These are phyloP conservation scores for Hyaloscypha variabilis DNA, from an alignment of 495 filamentous ascomycete species.

Conservation along the genomic window DNA sequence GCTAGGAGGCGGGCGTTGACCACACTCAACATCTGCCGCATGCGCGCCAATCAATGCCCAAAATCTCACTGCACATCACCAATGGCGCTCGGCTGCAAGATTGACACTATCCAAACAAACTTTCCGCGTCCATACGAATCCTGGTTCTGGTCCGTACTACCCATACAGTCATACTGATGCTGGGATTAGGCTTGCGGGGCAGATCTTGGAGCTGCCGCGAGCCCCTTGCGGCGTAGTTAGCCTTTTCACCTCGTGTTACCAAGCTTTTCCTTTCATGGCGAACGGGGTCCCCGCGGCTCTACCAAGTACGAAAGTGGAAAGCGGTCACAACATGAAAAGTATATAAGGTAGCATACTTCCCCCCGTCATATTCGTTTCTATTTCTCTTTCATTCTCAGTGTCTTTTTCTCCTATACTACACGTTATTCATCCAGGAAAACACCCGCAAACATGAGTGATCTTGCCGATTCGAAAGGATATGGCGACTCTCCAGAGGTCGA, in stretches of 20 bases:
- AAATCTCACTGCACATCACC: not conserved
- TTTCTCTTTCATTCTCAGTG: slow-evolving; percentile 2
- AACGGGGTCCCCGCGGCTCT: not conserved
- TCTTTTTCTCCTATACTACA: slow-evolving; percentile 5
- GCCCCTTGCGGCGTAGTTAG: not conserved
- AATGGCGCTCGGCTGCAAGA: not conserved
- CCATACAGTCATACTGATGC: not conserved
- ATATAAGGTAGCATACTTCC: slow-evolving; percentile 11
- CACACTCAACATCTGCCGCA: not conserved
- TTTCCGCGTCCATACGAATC: not conserved
- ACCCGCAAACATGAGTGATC: slow-evolving; percentile 19
- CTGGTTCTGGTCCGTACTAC: not conserved
- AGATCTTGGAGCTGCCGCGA: not conserved
- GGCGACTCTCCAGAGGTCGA: slow-evolving; percentile 17
- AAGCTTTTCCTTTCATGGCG: too few species aligned
- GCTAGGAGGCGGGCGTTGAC: not conserved
- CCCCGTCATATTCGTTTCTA: slow-evolving; percentile 7
- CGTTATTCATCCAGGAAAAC: slow-evolving; percentile 10
- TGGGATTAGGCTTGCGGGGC: not conserved
- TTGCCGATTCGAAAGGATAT: slow-evolving; percentile 6
- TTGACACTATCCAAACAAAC: not conserved
- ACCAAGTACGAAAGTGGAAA: slow-evolving; percentile 1
- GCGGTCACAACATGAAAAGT: slow-evolving; percentile 4
- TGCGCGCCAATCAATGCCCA: not conserved
- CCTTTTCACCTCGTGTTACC: not conserved